Conservation (phyloP, 2,329 filamentous ascomycete genomes). For the Sporothrix brunneoviolacea region DNA sequence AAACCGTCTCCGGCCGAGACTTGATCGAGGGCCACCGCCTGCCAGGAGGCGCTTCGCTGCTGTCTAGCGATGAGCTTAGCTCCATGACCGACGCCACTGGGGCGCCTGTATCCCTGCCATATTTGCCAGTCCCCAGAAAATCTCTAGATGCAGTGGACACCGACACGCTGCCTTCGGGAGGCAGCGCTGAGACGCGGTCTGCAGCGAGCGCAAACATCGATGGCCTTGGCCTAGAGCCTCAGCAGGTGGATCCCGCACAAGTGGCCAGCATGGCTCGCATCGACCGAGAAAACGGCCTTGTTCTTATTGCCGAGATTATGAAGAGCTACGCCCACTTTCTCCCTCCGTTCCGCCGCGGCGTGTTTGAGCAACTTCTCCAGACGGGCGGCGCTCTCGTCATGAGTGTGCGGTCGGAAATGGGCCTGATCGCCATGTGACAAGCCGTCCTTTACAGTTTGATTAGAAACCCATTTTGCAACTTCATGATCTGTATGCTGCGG, state of each 20-base stretch:
- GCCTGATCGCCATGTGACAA: not conserved
- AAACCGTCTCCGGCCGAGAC: conserved; percentile 43
- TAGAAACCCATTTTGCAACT: too few species aligned
- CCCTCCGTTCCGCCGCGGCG: conserved; percentile 29
- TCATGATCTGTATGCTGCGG: too few species aligned
- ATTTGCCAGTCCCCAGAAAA: not conserved
- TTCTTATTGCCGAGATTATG: conserved; percentile 50
- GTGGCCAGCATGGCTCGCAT: conserved; percentile 41
- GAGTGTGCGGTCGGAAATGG: conserved; percentile 19
- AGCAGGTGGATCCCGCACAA: conserved; percentile 38
- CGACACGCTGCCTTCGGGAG: too few species aligned
- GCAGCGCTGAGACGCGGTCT: not conserved
- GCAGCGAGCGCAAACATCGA: conserved; percentile 19
- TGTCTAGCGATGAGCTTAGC: conserved; percentile 6
- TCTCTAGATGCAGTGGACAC: not conserved
- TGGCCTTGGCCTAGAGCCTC: conserved; percentile 37
- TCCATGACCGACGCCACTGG: conserved; percentile 7
- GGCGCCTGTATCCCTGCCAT: not conserved
- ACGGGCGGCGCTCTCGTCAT: conserved; percentile 42
- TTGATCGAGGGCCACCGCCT: conserved; percentile 21
- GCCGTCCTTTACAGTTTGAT: too few species aligned
- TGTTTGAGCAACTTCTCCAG: conserved; percentile 44
- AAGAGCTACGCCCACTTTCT: conserved; percentile 37
- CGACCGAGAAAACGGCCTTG: conserved; percentile 56
- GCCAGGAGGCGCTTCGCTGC: not conserved